Evolutionary conservation across 345 rosid genomes (phyloP).

Genomic region (Lumnitzera racemosa): DNA sequence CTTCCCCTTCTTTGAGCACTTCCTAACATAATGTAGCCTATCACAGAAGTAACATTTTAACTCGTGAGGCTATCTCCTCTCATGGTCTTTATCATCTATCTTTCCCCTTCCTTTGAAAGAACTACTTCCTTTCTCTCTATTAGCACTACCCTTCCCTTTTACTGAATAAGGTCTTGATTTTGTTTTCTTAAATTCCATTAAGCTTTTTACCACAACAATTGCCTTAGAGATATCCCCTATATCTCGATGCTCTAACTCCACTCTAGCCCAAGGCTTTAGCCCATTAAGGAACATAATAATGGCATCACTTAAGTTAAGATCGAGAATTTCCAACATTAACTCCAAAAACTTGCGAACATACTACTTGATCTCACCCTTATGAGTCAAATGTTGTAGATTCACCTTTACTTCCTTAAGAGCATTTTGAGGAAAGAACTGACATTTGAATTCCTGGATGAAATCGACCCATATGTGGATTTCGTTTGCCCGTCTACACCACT

Average conservation of each 20-base stretch:
- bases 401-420: background rate
- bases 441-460: background rate
- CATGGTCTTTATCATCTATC: background rate
- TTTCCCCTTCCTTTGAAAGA: background rate
- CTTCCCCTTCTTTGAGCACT: constrained; percentile 1
- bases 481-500: background rate
- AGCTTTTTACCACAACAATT: background rate
- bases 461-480: constrained; percentile 1
- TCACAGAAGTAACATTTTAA: background rate
- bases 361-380: background rate
- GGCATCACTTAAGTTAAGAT: background rate
- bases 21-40: too few relatives aligned
- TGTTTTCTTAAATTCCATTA: background rate
- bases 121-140: background rate
- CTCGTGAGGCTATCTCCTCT: background rate
- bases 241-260: background rate
- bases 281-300: constrained; percentile 1
- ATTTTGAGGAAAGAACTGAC: background rate
- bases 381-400: background rate
- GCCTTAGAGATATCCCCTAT: constrained; percentile 1
- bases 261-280: background rate
- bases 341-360: constrained; percentile 3
- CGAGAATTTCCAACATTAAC: background rate
- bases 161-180: background rate
- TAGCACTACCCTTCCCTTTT: background rate